phyloP scores from a whole-genome alignment of 345 rosid genomes.

The Dipteronia dyeriana region DNA sequence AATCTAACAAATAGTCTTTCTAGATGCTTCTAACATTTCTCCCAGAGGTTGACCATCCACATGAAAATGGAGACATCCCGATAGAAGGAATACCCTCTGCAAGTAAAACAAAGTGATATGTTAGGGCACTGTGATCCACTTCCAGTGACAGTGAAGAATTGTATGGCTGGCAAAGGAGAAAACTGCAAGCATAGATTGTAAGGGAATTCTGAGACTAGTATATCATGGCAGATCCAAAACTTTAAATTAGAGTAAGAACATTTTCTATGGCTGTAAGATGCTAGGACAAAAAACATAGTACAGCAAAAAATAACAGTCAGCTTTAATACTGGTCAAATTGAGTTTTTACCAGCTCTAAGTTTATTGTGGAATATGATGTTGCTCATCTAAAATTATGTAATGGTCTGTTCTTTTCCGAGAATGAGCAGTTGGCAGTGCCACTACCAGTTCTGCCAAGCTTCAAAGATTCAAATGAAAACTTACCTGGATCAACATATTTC shows the following conservation, averaged over 20 bases:
- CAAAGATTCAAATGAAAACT: background rate
- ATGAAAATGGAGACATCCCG: slow-evolving; percentile 86
- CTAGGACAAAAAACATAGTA: background rate
- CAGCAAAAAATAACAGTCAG: background rate
- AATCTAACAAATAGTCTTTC: slow-evolving; percentile 15
- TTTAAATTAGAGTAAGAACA: background rate
- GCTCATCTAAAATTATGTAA: background rate
- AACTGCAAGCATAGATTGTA: slow-evolving; percentile 7
- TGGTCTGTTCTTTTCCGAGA: background rate
- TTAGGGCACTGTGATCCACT: slow-evolving; percentile 12
- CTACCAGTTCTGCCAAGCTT: background rate
- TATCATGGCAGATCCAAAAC: background rate
- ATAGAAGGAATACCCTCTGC: slow-evolving; percentile 90
- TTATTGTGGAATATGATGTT: background rate
- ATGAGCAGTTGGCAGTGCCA: background rate
- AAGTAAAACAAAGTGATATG: slow-evolving; percentile 33
- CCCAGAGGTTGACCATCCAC: slow-evolving; percentile 69
- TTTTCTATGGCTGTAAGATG: background rate
- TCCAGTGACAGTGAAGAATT: slow-evolving; percentile 14
- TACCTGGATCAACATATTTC: background rate
- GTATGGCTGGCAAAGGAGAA: background rate
- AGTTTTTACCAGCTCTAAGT: background rate
- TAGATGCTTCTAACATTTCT: slow-evolving; percentile 61
- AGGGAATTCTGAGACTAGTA: background rate
- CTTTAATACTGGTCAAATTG: background rate